Evolutionary conservation across 345 rosid genomes (phyloP), one percentile per base, ranked within the genome.

Genomic region (Salix dunnii): DNA sequence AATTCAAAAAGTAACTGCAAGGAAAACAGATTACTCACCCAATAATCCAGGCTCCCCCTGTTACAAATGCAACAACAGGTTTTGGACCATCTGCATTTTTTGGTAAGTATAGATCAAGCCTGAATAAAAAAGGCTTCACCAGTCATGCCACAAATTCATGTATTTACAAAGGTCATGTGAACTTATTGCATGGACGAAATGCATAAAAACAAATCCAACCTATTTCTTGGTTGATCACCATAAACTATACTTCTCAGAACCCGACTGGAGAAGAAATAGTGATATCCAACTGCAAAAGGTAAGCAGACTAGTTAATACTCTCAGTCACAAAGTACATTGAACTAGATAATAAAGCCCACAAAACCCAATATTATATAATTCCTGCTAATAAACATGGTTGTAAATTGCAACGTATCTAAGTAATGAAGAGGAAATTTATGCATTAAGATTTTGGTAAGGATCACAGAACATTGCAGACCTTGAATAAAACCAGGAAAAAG

Each of bases 11-110:
- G 1, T 68, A 16, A 53, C 49, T 40, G 43, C 43, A 40, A 67
- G 61, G 51, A 25, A 76, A 65, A 42, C 31, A 71, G 58, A 67
- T 38, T 10, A 83, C 94, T 89, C 77, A 92, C 99, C 99, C 99
- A 82, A 96, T 93, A 78, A 96, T 92, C 97, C 98, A 96, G 70
- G 98, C 97, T 82, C 99, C 99, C 40, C 99, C 98, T 25, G 98
- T 93, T 71, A 96, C 79, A 87, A 96, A 96, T 27, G 97, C 98
- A 80, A 93, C 91, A 28, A 93, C 97, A 20, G 98, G 99, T 84
- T 89, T 96, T 72, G 90, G 91, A 53, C 94, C 91, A 79, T 87
- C 83, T 40, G 69, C 79, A 80, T 83, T 86, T 77, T 89, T 90
- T 13, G 99, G 99, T 48, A 96, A 85, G 87, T 93, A 96, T 74